phyloP scores from a whole-genome alignment of 2,329 filamentous ascomycete genomes.

The Verticillium klebahnii region DNA sequence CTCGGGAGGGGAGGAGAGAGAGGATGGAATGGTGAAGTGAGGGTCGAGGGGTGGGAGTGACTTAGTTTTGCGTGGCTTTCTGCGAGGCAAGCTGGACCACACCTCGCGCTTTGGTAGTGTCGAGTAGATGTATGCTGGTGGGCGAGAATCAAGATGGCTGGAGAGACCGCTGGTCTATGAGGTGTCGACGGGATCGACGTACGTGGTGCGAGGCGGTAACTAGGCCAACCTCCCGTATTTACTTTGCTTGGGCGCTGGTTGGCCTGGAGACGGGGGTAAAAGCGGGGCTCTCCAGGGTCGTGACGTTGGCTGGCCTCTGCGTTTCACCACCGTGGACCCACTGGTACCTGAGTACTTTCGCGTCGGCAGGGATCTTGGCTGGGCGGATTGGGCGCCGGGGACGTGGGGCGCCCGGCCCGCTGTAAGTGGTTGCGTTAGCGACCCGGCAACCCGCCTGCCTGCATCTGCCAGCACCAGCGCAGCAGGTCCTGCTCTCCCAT shows the following conservation, averaged over 20 bases:
- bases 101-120: not conserved
- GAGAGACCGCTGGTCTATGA: not conserved
- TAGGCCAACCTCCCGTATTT: constrained; percentile 5
- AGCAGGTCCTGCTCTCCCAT: not conserved
- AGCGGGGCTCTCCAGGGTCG: not conserved
- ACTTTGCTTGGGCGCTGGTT: constrained; percentile 1
- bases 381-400: not conserved
- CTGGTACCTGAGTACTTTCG: not conserved
- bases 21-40: constrained; percentile 12
- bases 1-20: constrained; percentile 1
- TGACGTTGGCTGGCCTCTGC: not conserved
- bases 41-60: constrained; percentile 8
- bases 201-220: not conserved
- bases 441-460: not conserved
- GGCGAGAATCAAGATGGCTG: not conserved
- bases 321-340: not conserved
- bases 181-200: not conserved
- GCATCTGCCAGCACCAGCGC: not conserved
- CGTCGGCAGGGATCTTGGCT: not conserved
- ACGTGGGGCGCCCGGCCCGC: not conserved
- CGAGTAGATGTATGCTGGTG: constrained; percentile 1
- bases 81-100: not conserved
- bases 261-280: not conserved
- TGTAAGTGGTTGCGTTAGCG: not conserved
- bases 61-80: constrained; percentile 9